Base-by-base conservation (phyloP, 495 filamentous ascomycete genomes). In the Cercophora sp. region DNA sequence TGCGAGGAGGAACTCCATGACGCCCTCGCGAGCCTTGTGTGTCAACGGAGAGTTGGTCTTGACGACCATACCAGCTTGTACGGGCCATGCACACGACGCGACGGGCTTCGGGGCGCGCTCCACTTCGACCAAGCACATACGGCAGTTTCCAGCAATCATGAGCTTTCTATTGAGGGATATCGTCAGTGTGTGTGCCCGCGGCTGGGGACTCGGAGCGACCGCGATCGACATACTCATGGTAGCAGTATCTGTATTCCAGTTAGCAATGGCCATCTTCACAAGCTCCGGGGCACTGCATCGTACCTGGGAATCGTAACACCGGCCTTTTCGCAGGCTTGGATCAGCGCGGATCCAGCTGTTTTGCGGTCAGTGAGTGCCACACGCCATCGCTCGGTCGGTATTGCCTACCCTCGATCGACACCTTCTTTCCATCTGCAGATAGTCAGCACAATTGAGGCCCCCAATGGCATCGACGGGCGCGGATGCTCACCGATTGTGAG, bases 121-220 rank as follows among this genome's bases (percentile, higher is more conserved):
- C 57, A 98, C 93, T 78, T 98, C 93, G 58, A 98, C 93, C 62
- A 98, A 73, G 73, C 93, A 98, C 93, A 97, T 98, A 75, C 93
- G 91, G 69, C 93, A 98, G 72, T 98, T 98, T 68, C 93, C 93
- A 58, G 93, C 93, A 75, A 98, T 94, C 87, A 94, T 88, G 51
- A 98, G 80, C 74, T 98, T 98, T 70, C 86, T 90, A 54, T 51
- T 39, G 66, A 60, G 61, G 65, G 37, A 65, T 59, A 48, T 61
- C 55, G 59, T 73, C 59, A 71, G 71, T 54, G 49, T 52, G 34
- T 45, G 20, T 22, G 40, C 15, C 44, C 19, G 54, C 24, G 43
- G 49, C 35, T 20, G 5, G 26, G 31, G 35, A 34, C 8, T 56
- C 57, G 54, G 55, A 20, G 52, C 16, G 15, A 31, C 29, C 48